These are phyloP conservation scores for Musa beccarii DNA, from an alignment of 176 grass and related monocot genomes.

Conservation along the genomic window DNA sequence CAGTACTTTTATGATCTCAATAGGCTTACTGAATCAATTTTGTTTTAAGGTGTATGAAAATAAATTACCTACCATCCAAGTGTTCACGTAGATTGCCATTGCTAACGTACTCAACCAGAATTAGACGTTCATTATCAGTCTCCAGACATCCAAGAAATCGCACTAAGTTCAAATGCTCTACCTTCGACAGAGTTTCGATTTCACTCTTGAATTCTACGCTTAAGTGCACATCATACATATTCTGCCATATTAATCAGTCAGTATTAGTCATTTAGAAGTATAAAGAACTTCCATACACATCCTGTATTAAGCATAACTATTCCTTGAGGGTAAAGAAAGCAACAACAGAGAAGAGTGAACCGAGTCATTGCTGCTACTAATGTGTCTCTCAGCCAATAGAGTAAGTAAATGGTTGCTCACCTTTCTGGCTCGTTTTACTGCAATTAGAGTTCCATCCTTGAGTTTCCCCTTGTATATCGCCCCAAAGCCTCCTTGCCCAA, in stretches of 20 bases:
- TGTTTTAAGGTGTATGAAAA: background rate
- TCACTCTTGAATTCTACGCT: constrained; percentile 65
- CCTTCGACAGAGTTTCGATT: constrained; percentile 63
- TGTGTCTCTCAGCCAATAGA: background rate
- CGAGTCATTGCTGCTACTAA: background rate
- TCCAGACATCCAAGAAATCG: constrained; percentile 72
- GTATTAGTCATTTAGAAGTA: background rate
- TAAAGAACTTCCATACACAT: background rate
- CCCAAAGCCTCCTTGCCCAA: constrained; percentile 80
- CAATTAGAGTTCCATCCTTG: constrained; percentile 68
- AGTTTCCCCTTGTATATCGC: constrained; percentile 73
- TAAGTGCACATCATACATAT: constrained; percentile 44
- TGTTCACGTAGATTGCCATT: constrained; percentile 85
- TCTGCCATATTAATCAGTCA: constrained; percentile 42
- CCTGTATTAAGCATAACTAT: background rate
- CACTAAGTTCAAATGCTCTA: constrained; percentile 77
- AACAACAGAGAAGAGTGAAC: background rate
- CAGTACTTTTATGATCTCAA: background rate
- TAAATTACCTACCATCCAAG: constrained; percentile 58
- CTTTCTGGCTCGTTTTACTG: constrained; percentile 79
- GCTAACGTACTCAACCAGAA: constrained; percentile 67
- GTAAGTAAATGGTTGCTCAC: constrained; percentile 24
- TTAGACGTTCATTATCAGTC: constrained; percentile 48
- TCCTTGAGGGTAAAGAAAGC: background rate
- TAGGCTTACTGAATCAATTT: background rate